Conservation (phyloP, 768 basidiomycete species). For the Mycena vitilis region DNA sequence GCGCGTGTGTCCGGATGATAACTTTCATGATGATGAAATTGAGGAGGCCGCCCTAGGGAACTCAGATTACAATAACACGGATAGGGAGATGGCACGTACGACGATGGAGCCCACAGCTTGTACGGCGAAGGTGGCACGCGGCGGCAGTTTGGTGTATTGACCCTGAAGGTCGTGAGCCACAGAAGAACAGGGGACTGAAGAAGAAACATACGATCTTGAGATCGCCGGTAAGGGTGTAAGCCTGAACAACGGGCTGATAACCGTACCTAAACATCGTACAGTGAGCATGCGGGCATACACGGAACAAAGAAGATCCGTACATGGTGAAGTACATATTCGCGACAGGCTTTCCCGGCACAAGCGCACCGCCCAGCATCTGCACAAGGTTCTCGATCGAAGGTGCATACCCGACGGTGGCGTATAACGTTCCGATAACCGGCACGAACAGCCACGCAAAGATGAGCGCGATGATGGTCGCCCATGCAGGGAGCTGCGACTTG, state of each 20-base stretch:
- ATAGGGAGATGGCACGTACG: constrained; percentile 43
- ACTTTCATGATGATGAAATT: constrained; percentile 66
- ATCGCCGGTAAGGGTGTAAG: constrained; percentile 43
- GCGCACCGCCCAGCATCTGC: constrained; percentile 59
- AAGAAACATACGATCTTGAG: constrained; percentile 43
- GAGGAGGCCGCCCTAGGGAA: constrained; percentile 55
- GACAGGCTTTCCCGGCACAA: constrained; percentile 58
- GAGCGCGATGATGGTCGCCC: constrained; percentile 55
- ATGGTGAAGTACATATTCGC: constrained; percentile 52
- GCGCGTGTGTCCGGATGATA: constrained; percentile 47
- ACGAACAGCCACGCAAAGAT: constrained; percentile 59
- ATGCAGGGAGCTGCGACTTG: constrained; percentile 51
- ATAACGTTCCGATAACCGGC: constrained; percentile 62
- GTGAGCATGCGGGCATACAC: background rate
- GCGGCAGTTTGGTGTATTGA: constrained; percentile 66
- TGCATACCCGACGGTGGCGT: constrained; percentile 55
- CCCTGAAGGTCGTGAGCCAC: constrained; percentile 35
- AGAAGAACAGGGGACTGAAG: no score
- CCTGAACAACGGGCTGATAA: constrained; percentile 47
- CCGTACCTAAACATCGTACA: constrained; percentile 37
- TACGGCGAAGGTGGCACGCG: constrained; percentile 65
- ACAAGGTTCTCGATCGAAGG: constrained; percentile 50
- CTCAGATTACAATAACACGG: no score
- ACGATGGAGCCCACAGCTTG: constrained; percentile 66
- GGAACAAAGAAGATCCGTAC: background rate